phyloP scores from a whole-genome alignment of 2,329 filamentous ascomycete species.

The Aspergillus sp. region DNA sequence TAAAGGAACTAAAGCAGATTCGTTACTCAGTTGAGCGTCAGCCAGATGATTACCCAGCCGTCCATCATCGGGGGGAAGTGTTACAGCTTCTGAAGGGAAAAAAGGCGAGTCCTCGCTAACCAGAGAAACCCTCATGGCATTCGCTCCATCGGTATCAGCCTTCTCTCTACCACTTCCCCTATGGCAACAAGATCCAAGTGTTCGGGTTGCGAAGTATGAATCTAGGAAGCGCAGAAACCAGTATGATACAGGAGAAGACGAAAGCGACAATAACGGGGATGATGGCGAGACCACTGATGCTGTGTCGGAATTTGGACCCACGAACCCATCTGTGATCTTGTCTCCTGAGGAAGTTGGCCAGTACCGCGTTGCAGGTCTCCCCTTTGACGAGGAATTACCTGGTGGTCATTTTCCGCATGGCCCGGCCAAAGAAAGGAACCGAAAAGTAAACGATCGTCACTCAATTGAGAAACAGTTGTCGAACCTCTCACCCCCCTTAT shows the following conservation, averaged over 20 bases:
- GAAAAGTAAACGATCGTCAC: constrained; percentile 12
- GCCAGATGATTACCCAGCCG: constrained; percentile 7
- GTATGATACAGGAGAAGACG: constrained; percentile 27
- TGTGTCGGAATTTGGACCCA: constrained; percentile 24
- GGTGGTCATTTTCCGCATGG: constrained; percentile 44
- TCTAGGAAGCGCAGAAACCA: constrained; percentile 34
- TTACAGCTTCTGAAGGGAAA: constrained; percentile 9
- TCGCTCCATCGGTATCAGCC: constrained; percentile 30
- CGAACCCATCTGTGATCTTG: constrained; percentile 28
- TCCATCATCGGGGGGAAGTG: constrained; percentile 12
- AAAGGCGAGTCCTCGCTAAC: background rate
- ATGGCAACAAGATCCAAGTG: constrained; percentile 37
- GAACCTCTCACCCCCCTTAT: constrained; percentile 34
- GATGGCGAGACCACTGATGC: constrained; percentile 31
- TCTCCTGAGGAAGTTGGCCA: constrained; percentile 44
- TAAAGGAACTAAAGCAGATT: background rate
- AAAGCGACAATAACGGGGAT: constrained; percentile 20
- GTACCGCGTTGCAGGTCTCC: constrained; percentile 43
- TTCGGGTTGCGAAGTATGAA: constrained; percentile 38
- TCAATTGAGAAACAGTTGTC: constrained; percentile 29
- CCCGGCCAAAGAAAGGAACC: constrained; percentile 17
- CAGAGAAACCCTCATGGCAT: constrained; percentile 26
- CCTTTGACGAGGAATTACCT: constrained; percentile 39
- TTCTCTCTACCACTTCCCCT: constrained; percentile 40
- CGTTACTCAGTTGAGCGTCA: background rate